These are phyloP conservation scores for Moniliophthora roreri DNA, from an alignment of 1,284 basidiomycete species.

Conservation along the genomic window DNA sequence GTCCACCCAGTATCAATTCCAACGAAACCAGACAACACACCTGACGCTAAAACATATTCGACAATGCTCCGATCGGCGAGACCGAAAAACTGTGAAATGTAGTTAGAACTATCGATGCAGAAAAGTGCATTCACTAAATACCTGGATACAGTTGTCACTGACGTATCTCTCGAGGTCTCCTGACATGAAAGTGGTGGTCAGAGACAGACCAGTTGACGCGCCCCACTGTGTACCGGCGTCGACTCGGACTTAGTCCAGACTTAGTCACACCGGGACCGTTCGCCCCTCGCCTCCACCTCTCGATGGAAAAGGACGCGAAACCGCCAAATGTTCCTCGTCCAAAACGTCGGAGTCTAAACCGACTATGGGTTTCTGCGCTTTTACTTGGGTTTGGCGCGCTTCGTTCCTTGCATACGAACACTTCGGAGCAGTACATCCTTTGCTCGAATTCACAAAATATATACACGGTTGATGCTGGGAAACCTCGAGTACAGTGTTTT, in stretches of 20 bases:
- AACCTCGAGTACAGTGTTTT: not conserved
- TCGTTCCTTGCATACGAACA: not conserved
- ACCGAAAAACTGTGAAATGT: slow-evolving; percentile 68
- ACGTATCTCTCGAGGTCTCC: slow-evolving; percentile 76
- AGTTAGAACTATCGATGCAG: not conserved
- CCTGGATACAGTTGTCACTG: slow-evolving; percentile 82
- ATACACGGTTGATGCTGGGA: not conserved
- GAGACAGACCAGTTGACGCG: too few relatives aligned
- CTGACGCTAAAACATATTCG: slow-evolving; percentile 84
- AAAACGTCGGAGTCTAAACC: not conserved
- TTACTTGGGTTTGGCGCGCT: not conserved
- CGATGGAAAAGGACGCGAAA: too few relatives aligned
- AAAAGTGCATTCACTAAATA: slow-evolving; percentile 35
- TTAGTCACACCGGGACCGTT: too few relatives aligned
- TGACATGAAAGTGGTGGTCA: slow-evolving; percentile 36
- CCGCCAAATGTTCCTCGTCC: too few relatives aligned
- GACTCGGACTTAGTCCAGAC: too few relatives aligned
- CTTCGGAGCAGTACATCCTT: not conserved
- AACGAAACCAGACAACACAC: slow-evolving; percentile 39
- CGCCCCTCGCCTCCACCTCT: too few relatives aligned
- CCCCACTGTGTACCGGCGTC: too few relatives aligned
- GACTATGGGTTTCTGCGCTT: not conserved
- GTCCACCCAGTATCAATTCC: slow-evolving; percentile 16
- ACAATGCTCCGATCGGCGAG: slow-evolving; percentile 81
- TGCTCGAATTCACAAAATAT: not conserved